A percentile compares a stretch with the other conserved stretches of the same genome.
phyloP scores from a whole-genome alignment of 192 early-diverging fungal genomes.

The Linnemannia schmuckeri region DNA sequence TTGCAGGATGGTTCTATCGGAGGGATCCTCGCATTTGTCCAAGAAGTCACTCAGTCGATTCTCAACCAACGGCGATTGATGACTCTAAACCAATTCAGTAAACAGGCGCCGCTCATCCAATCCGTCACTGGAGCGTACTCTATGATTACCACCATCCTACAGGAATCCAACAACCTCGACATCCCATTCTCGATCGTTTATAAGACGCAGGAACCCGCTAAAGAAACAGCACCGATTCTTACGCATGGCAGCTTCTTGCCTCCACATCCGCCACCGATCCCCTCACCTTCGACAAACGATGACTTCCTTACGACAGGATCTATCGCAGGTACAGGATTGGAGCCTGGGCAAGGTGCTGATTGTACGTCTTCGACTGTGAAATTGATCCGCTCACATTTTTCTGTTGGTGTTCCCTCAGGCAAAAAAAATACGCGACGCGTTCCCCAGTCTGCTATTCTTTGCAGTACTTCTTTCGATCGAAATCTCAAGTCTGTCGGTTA shows the following conservation, averaged over 20 bases:
- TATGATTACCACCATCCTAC: conserved; percentile 44
- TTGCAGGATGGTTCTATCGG: conserved; percentile 35
- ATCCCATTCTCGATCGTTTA: conserved; percentile 46
- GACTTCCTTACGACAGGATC: conserved; percentile 14
- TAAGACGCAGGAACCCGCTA: conserved; percentile 16
- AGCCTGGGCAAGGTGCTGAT: neutral
- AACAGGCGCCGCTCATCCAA: conserved; percentile 42
- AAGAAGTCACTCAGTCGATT: conserved; percentile 53
- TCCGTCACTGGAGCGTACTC: conserved; percentile 42
- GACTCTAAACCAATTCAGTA: conserved; percentile 54
- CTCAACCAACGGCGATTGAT: conserved; percentile 47
- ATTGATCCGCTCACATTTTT: conserved; percentile 34
- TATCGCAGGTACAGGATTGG: conserved; percentile 15
- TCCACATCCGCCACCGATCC: neutral
- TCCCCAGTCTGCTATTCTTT: conserved; percentile 39
- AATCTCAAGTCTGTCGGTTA: conserved; percentile 30
- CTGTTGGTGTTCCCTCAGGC: conserved; percentile 26
- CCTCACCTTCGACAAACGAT: neutral
- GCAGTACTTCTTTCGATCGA: conserved; percentile 50
- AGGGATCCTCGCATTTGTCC: conserved; percentile 48
- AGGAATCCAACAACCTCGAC: conserved; percentile 49
- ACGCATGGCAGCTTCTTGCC: conserved; percentile 17
- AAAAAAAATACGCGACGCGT: conserved; percentile 25
- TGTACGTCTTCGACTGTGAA: neutral
- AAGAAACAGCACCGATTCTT: neutral